Percentiles rank a stretch among this genome's conserved stretches.
phyloP scores from a whole-genome alignment of 2,329 filamentous ascomycete species.

The Ophiostoma ips region DNA sequence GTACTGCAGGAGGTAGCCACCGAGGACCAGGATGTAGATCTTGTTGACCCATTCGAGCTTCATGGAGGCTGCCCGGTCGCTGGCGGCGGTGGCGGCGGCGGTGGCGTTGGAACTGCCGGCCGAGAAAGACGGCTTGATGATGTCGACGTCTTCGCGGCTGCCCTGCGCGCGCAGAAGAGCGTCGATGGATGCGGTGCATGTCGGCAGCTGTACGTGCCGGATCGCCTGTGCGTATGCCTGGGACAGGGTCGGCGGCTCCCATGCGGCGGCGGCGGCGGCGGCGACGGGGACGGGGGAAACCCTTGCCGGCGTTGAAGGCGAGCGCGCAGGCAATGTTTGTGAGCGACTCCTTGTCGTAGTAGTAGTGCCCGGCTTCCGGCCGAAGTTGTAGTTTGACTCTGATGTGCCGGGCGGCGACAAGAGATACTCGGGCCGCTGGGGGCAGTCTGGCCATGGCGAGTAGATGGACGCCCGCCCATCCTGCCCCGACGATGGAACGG shows the following conservation, averaged over 20 bases:
- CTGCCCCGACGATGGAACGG: too few species aligned
- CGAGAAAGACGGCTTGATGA: too few species aligned
- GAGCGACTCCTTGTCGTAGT: too few species aligned
- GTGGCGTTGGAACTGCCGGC: constrained; percentile 19
- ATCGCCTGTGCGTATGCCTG: constrained; percentile 77
- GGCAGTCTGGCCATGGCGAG: too few species aligned
- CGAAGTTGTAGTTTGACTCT: too few species aligned
- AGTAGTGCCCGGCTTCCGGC: too few species aligned
- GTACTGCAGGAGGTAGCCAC: constrained; percentile 65
- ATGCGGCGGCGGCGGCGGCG: constrained; percentile 28
- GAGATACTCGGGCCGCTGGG: too few species aligned
- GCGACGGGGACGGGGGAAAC: too few species aligned
- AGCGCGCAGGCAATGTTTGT: too few species aligned
- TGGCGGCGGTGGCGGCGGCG: background rate
- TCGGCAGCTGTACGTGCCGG: constrained; percentile 56
- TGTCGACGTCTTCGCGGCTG: constrained; percentile 31
- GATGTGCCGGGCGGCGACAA: too few species aligned
- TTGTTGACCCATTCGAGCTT: constrained; percentile 55
- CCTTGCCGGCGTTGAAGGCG: too few species aligned
- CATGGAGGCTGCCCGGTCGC: constrained; percentile 26
- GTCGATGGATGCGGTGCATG: constrained; percentile 55
- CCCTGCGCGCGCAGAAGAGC: constrained; percentile 49
- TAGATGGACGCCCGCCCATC: too few species aligned
- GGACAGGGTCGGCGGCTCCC: constrained; percentile 65
- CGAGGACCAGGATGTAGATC: constrained; percentile 56